phyloP scores from a whole-genome alignment of 1,284 basidiomycete genomes.

The Naganishia liquefaciens region DNA sequence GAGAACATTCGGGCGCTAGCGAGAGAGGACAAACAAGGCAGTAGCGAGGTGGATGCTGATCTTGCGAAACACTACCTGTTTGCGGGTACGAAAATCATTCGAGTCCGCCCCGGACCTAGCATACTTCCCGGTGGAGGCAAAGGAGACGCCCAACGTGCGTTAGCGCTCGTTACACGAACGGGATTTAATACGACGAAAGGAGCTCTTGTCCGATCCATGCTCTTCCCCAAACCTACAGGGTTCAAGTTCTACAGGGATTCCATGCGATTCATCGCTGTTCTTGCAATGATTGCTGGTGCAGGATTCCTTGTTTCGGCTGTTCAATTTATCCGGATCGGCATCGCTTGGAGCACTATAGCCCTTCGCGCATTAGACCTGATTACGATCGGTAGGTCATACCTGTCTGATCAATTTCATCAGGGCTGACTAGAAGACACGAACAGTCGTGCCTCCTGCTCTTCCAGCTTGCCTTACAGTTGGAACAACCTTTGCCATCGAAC shows the following conservation, averaged over 20 bases:
- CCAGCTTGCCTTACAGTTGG: conserved; percentile 98
- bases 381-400: conserved; percentile 62
- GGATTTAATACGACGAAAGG: conserved; percentile 99
- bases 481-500: conserved; percentile 89
- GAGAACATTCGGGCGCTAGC: conserved; percentile 67
- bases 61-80: conserved; percentile 86
- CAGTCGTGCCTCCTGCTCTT: conserved; percentile 91
- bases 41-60: conserved; percentile 67
- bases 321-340: conserved; percentile 86
- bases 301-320: conserved; percentile 87
- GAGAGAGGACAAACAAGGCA: conserved; percentile 60
- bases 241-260: conserved; percentile 98
- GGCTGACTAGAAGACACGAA: too few species aligned
- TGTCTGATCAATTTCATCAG: neutral
- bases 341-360: conserved; percentile 86
- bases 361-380: conserved; percentile 94
- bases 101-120: conserved; percentile 70
- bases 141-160: conserved; percentile 64
- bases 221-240: conserved; percentile 96
- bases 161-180: conserved; percentile 88
- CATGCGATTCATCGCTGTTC: conserved; percentile 90
- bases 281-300: conserved; percentile 81
- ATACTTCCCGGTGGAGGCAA: conserved; percentile 57
- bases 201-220: conserved; percentile 91
- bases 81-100: conserved; percentile 86